Evolutionary conservation across 2,329 filamentous ascomycete genomes (phyloP), one percentile per base, ranked within the genome.

Genomic region (Exophiala lecanii-corni): DNA sequence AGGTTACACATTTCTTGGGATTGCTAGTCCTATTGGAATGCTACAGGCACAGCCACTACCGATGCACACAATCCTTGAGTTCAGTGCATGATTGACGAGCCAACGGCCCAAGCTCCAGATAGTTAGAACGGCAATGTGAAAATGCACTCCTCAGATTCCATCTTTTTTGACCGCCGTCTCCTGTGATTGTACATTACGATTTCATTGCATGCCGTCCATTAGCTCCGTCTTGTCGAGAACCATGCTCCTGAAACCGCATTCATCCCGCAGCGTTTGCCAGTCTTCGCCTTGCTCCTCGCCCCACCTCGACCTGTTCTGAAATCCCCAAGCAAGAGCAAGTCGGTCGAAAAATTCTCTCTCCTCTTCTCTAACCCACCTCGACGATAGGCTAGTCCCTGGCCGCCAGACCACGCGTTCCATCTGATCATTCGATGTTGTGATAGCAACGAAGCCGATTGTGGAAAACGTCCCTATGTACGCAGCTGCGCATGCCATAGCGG

Each of bases 331-430:
- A 53, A 82, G 79, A 1, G 89, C 89, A 44, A 98, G 79, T 59
- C 78, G 81, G 68, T 98, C 92, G 52, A 95, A 71, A 1, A 89
- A 88, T 3, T 82, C 85, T 17, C 92, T 75, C 71, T 98, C 89
- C 52, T 95, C 89, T 62, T 97, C 92, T 23, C 87, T 75, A 41
- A 94, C 64, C 86, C 89, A 97, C 10, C 92, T 78, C 57, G 87
- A 77, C 49, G 84, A 76, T 51, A 97, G 68, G 16, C 86, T 84
- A 23, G 87, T 83, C 9, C 92, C 92, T 0, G 80, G 79, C 6
- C 84, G 75, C 92, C 92, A 98, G 2, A 87, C 89, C 4, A 97
- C 88, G 15, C 92, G 80, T 58, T 84, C 82, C 86, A 96, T 95
- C 65, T 97, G 89, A 62, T 97, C 89, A 65, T 96, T 96, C 47